A percentile compares a stretch with the other conserved stretches of the same genome.
phyloP scores from a whole-genome alignment of 352 stramenopile species.

The Pythium aquatile region DNA sequence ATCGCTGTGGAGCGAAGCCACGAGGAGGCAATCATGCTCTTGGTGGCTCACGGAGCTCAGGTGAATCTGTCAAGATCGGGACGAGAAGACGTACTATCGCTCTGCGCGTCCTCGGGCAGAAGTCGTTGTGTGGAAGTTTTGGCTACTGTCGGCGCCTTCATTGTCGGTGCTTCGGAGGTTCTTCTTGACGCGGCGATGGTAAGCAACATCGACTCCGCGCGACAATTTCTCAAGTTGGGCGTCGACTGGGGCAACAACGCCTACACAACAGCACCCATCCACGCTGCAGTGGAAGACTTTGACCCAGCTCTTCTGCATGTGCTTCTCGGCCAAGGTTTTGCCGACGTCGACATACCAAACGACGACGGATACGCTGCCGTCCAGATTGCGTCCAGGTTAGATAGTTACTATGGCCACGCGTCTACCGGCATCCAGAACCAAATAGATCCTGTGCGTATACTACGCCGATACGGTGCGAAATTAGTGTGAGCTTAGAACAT shows the following conservation, averaged over 20 bases:
- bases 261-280: background rate
- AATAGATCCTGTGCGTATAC: background rate
- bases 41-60: slow-evolving; percentile 17
- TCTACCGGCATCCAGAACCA: background rate
- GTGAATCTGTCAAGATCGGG: background rate
- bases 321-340: slow-evolving; percentile 9
- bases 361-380: background rate
- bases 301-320: slow-evolving; percentile 10
- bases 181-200: slow-evolving; percentile 8
- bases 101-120: slow-evolving; percentile 10
- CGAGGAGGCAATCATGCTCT: background rate
- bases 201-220: slow-evolving; percentile 13
- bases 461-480: background rate
- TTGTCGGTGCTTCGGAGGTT: slow-evolving; percentile 1
- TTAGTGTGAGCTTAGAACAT: background rate
- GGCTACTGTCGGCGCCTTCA: slow-evolving; percentile 2
- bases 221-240: slow-evolving; percentile 7
- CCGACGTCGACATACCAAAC: slow-evolving; percentile 8
- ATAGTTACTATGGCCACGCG: background rate
- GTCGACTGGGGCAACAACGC: slow-evolving; percentile 15
- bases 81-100: background rate
- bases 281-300: slow-evolving; percentile 10
- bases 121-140: slow-evolving; percentile 1
- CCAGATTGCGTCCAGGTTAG: background rate
- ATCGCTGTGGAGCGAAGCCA: slow-evolving; percentile 15